phyloP scores from a whole-genome alignment of 2,329 filamentous ascomycete genomes.

The Colletotrichum karsti region DNA sequence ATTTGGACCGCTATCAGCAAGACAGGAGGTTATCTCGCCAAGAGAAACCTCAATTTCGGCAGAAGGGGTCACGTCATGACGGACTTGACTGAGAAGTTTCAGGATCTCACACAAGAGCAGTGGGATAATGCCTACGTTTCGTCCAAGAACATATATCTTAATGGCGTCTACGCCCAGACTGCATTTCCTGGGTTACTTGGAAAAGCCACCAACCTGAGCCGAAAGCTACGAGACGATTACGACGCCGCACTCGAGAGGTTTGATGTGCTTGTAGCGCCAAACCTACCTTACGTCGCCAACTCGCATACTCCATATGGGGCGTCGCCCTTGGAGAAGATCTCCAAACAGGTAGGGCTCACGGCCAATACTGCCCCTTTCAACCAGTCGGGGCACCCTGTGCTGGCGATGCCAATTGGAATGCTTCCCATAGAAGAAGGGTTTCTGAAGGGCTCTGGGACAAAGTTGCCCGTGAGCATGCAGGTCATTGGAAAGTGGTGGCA shows the following conservation, averaged over 20 bases:
- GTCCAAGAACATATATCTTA: slow-evolving; percentile 53
- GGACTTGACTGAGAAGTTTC: slow-evolving; percentile 42
- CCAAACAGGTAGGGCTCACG: slow-evolving; percentile 51
- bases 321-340: slow-evolving; percentile 47
- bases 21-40: slow-evolving; percentile 9
- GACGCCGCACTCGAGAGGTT: background rate
- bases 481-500: slow-evolving; percentile 37
- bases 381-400: slow-evolving; percentile 56
- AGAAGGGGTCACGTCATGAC: slow-evolving; percentile 32
- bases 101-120: slow-evolving; percentile 17
- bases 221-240: slow-evolving; percentile 15
- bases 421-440: slow-evolving; percentile 9
- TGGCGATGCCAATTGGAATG: slow-evolving; percentile 34
- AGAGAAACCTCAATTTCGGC: slow-evolving; percentile 9
- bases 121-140: slow-evolving; percentile 17
- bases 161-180: slow-evolving; percentile 39
- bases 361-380: slow-evolving; percentile 58
- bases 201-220: slow-evolving; percentile 6
- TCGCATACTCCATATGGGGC: slow-evolving; percentile 28
- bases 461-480: slow-evolving; percentile 41
- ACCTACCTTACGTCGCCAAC: slow-evolving; percentile 9
- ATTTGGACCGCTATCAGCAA: slow-evolving; percentile 52
- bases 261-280: background rate
- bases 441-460: background rate
- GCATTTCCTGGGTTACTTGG: background rate